These are phyloP conservation scores for Fusarium circinatum DNA, from an alignment of 2,329 filamentous ascomycete species.

Conservation along the genomic window DNA sequence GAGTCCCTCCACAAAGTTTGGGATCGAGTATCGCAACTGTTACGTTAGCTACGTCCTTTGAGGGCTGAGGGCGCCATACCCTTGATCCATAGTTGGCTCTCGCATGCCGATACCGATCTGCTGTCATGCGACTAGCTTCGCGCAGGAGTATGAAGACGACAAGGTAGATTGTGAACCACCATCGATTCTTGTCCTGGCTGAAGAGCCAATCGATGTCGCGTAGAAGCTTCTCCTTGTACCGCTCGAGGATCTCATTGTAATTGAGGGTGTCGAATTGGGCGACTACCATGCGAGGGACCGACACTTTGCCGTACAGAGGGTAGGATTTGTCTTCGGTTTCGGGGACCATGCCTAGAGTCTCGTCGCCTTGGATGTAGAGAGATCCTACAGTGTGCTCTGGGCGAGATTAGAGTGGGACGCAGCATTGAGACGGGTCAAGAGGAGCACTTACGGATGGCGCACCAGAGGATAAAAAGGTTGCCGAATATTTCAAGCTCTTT, in stretches of 20 bases:
- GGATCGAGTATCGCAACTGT: conserved; percentile 53
- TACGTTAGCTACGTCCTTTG: not conserved
- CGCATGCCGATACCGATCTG: conserved; percentile 57
- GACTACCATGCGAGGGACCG: conserved; percentile 56
- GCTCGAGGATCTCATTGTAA: conserved; percentile 49
- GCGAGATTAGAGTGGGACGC: not conserved
- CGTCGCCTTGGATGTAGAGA: conserved; percentile 53
- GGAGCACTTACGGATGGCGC: conserved; percentile 56
- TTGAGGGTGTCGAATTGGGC: conserved; percentile 59
- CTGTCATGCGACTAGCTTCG: conserved; percentile 52
- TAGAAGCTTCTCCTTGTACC: conserved; percentile 49
- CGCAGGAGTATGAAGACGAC: conserved; percentile 56
- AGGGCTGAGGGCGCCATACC: conserved; percentile 7
- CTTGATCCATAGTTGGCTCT: conserved; percentile 49
- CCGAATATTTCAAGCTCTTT: conserved; percentile 51
- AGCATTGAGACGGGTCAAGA: not conserved
- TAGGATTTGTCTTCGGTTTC: conserved; percentile 50
- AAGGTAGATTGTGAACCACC: conserved; percentile 51
- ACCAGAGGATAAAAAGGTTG: conserved; percentile 57
- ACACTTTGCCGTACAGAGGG: conserved; percentile 52
- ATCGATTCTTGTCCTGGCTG: conserved; percentile 45
- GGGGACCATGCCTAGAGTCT: conserved; percentile 54
- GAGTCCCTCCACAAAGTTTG: conserved; percentile 54
- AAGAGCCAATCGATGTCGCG: conserved; percentile 50
- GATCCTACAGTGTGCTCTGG: conserved; percentile 59